These are phyloP conservation scores for Orobanche coerulescens DNA, from an alignment of 257 asterid species.

Conservation along the genomic window DNA sequence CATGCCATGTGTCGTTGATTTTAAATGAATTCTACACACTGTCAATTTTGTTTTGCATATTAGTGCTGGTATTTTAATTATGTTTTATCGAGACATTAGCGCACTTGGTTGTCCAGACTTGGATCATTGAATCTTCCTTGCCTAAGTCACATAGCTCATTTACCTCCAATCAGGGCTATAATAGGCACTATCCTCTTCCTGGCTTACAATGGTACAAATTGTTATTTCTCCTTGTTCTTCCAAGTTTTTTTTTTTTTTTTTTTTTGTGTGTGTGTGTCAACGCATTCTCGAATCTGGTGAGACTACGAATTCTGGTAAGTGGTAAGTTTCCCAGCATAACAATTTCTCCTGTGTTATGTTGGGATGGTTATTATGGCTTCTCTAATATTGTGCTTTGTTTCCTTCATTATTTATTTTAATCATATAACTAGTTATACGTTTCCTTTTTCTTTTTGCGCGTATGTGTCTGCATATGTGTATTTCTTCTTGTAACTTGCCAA, in stretches of 20 bases:
- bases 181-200: constrained; percentile 3
- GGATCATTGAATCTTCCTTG: constrained; percentile 9
- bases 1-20: background rate
- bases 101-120: constrained; percentile 15
- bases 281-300: no score
- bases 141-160: background rate
- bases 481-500: background rate
- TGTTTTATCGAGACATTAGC: background rate
- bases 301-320: background rate
- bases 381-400: background rate
- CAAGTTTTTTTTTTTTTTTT: background rate
- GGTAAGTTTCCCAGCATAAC: no score
- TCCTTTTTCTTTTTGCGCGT: background rate
- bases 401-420: background rate
- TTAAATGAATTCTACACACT: background rate
- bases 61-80: background rate
- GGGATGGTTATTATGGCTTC: no score
- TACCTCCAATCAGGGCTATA: constrained; percentile 4
- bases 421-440: background rate
- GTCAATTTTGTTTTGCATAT: background rate
- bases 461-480: no score
- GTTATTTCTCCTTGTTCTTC: background rate
- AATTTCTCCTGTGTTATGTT: no score
- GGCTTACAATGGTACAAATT: background rate
- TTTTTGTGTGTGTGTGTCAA: no score